Evolutionary conservation across 129 eudicot species (phyloP).

Genomic region (Lactuca sativa): DNA sequence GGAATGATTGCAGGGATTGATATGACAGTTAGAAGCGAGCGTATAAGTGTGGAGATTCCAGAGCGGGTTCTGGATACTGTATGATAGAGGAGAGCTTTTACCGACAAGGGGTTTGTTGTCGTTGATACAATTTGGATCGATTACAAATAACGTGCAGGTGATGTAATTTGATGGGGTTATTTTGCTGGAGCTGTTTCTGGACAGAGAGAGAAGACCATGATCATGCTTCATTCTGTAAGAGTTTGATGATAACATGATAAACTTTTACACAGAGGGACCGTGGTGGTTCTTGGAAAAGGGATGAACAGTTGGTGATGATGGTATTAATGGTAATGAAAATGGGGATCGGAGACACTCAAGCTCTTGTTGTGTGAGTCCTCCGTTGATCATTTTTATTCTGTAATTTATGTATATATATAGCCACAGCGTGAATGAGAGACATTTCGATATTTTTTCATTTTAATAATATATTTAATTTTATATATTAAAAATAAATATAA

Average conservation of each 20-base stretch:
- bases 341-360: slow-evolving; percentile 8
- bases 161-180: slow-evolving; percentile 51
- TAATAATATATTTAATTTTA: too few species aligned
- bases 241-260: neutral
- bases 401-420: slow-evolving; percentile 1
- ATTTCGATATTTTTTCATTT: neutral
- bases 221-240: slow-evolving; percentile 31
- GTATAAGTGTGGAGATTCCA: slow-evolving; percentile 40
- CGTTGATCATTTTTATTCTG: neutral
- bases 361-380: neutral
- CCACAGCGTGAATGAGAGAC: neutral
- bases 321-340: neutral
- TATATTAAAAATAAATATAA: too few species aligned
- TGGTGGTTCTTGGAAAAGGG: neutral
- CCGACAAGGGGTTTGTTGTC: slow-evolving; percentile 34
- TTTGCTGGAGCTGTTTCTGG: slow-evolving; percentile 47
- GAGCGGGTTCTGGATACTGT: slow-evolving; percentile 34
- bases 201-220: slow-evolving; percentile 25
- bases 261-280: neutral
- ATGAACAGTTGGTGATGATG: neutral
- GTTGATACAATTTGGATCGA: slow-evolving; percentile 14
- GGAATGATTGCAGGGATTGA: slow-evolving; percentile 59
- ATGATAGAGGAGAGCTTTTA: slow-evolving; percentile 26
- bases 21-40: slow-evolving; percentile 54
- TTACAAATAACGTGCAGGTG: slow-evolving; percentile 31